These are phyloP conservation scores for Ascochyta fabae DNA, from an alignment of 2,329 filamentous ascomycete genomes.

Conservation along the genomic window DNA sequence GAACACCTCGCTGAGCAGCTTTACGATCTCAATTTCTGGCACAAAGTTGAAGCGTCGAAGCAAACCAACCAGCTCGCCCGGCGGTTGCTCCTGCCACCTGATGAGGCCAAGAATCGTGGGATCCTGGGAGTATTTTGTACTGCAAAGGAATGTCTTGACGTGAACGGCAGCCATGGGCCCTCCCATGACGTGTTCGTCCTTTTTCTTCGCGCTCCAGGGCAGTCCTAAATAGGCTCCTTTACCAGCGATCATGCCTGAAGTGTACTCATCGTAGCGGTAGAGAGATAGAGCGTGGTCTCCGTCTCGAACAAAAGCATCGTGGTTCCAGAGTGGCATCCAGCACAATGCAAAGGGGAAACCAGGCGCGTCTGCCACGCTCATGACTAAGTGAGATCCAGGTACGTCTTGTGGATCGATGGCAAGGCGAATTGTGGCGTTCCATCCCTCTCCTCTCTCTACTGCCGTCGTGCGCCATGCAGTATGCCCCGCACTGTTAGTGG, in stretches of 20 bases:
- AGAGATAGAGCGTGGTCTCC: conserved; percentile 80
- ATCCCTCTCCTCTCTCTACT: conserved; percentile 77
- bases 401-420: conserved; percentile 82
- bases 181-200: conserved; percentile 71
- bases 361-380: conserved; percentile 87
- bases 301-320: conserved; percentile 87
- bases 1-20: conserved; percentile 86
- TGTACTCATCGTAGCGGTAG: conserved; percentile 92
- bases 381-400: conserved; percentile 80
- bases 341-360: conserved; percentile 88
- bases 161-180: conserved; percentile 81
- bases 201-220: conserved; percentile 78
- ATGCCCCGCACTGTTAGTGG: conserved; percentile 77
- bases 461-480: conserved; percentile 90
- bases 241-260: conserved; percentile 73
- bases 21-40: conserved; percentile 96
- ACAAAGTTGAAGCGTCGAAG: conserved; percentile 89
- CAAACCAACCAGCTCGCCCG: conserved; percentile 73
- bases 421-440: conserved; percentile 88
- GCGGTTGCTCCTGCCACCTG: conserved; percentile 80
- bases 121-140: conserved; percentile 93
- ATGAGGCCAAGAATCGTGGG: conserved; percentile 82
- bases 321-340: conserved; percentile 93
- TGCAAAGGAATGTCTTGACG: conserved; percentile 87
- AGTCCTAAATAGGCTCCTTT: conserved; percentile 87